phyloP scores from a whole-genome alignment of 768 basidiomycete species.

The Coprinellus aureogranulatus region DNA sequence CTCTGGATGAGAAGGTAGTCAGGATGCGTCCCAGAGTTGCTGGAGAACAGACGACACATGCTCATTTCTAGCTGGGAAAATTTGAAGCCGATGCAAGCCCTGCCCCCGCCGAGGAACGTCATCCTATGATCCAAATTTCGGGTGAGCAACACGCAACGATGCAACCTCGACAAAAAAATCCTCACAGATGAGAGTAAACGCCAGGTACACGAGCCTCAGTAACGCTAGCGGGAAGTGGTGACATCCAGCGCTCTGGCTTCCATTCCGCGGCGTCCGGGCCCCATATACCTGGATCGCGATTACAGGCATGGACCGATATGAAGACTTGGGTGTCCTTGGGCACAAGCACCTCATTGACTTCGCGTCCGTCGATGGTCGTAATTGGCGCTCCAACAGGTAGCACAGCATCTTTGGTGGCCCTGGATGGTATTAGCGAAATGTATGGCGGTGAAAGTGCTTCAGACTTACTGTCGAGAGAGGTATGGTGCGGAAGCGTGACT shows the following conservation, averaged over 20 bases:
- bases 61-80: constrained; percentile 45
- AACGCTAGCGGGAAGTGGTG: not conserved
- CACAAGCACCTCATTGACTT: constrained; percentile 34
- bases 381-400: constrained; percentile 37
- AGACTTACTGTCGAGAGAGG: constrained; percentile 17
- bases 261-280: not conserved
- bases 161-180: not conserved
- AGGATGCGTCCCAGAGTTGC: too few relatives aligned
- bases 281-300: not conserved
- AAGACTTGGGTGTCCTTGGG: constrained; percentile 33
- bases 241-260: not conserved
- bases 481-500: constrained; percentile 26
- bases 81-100: constrained; percentile 35
- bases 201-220: constrained; percentile 1
- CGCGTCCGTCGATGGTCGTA: constrained; percentile 25
- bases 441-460: not conserved
- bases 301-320: not conserved
- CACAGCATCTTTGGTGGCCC: constrained; percentile 14
- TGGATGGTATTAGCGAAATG: not conserved
- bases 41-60: constrained; percentile 18
- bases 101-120: constrained; percentile 9
- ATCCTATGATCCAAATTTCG: not conserved
- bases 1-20: too few relatives aligned
- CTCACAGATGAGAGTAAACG: constrained; percentile 6
- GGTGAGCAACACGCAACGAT: not conserved